Evolutionary conservation across 2,329 filamentous ascomycete species (phyloP).

Genomic region (Colletotrichum echinochloae): DNA sequence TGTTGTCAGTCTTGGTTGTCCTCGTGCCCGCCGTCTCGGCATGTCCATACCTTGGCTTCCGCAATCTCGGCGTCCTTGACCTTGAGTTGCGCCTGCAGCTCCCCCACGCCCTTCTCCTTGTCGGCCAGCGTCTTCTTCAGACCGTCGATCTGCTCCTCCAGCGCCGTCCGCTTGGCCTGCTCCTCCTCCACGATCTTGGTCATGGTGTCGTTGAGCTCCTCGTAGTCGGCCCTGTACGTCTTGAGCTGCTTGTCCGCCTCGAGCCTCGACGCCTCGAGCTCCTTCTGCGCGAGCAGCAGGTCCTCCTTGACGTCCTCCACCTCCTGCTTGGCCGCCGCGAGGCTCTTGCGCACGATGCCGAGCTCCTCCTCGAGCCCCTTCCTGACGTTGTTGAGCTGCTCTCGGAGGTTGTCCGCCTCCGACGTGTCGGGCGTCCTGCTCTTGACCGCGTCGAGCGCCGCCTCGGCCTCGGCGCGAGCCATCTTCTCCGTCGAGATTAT

Average conservation of each 20-base stretch:
- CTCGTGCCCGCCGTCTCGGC: constrained; percentile 35
- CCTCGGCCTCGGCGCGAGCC: constrained; percentile 68
- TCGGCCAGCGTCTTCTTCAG: constrained; percentile 60
- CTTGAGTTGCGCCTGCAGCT: constrained; percentile 67
- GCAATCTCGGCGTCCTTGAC: constrained; percentile 74
- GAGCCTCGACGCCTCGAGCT: constrained; percentile 64
- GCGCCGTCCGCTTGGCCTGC: constrained; percentile 63
- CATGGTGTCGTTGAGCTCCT: constrained; percentile 73
- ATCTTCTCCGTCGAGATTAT: constrained; percentile 71
- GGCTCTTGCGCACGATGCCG: constrained; percentile 47
- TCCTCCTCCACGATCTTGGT: constrained; percentile 71
- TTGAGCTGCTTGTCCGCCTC: constrained; percentile 65
- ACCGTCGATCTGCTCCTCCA: constrained; percentile 62
- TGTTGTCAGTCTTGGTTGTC: constrained; percentile 20
- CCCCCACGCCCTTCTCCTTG: constrained; percentile 60
- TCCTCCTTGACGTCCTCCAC: constrained; percentile 52
- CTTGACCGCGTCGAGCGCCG: constrained; percentile 69
- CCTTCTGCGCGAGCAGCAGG: constrained; percentile 62
- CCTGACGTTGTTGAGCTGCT: constrained; percentile 62
- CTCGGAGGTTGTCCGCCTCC: constrained; percentile 63
- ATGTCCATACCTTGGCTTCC: constrained; percentile 66
- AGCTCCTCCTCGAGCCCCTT: constrained; percentile 60
- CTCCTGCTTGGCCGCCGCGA: constrained; percentile 54
- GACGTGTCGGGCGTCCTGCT: constrained; percentile 66
- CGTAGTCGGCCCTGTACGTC: constrained; percentile 70